phyloP scores from a whole-genome alignment of 2,329 filamentous ascomycete genomes.

The Aspergillus sp. region DNA sequence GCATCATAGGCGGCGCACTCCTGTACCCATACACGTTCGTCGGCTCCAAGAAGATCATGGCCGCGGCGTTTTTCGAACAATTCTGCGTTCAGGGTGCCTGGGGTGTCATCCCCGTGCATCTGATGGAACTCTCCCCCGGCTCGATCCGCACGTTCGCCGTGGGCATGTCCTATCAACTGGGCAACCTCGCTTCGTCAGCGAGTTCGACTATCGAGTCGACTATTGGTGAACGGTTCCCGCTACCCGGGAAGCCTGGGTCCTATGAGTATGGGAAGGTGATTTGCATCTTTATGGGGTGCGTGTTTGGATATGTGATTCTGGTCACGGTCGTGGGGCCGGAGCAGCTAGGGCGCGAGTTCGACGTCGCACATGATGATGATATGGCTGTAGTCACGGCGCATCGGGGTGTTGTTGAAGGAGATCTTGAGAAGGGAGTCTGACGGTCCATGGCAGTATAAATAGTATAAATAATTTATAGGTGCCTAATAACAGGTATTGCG shows the following conservation, averaged over 20 bases:
- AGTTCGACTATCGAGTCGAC: slow-evolving; percentile 69
- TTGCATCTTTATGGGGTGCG: slow-evolving; percentile 83
- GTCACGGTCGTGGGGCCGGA: slow-evolving; percentile 42
- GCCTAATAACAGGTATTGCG: no score
- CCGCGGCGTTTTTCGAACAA: slow-evolving; percentile 75
- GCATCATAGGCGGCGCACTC: slow-evolving; percentile 61
- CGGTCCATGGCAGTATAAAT: background rate
- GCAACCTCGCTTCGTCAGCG: slow-evolving; percentile 52
- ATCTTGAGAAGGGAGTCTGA: slow-evolving; percentile 21
- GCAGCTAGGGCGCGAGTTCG: slow-evolving; percentile 39
- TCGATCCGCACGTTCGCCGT: slow-evolving; percentile 56
- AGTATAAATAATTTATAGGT: background rate
- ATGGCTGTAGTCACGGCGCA: slow-evolving; percentile 36
- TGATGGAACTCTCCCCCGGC: slow-evolving; percentile 57
- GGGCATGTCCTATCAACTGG: slow-evolving; percentile 56
- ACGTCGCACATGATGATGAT: slow-evolving; percentile 41
- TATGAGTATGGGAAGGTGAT: slow-evolving; percentile 78
- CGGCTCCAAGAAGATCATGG: slow-evolving; percentile 56
- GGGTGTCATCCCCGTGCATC: slow-evolving; percentile 63
- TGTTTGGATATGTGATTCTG: slow-evolving; percentile 57
- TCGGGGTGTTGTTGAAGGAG: slow-evolving; percentile 17
- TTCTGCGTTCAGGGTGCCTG: slow-evolving; percentile 71
- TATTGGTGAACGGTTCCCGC: slow-evolving; percentile 65
- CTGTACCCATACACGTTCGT: slow-evolving; percentile 78
- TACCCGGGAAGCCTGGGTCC: slow-evolving; percentile 47